Conservation (phyloP, 1,284 basidiomycete genomes). For the Cryptococcus hybrid region DNA sequence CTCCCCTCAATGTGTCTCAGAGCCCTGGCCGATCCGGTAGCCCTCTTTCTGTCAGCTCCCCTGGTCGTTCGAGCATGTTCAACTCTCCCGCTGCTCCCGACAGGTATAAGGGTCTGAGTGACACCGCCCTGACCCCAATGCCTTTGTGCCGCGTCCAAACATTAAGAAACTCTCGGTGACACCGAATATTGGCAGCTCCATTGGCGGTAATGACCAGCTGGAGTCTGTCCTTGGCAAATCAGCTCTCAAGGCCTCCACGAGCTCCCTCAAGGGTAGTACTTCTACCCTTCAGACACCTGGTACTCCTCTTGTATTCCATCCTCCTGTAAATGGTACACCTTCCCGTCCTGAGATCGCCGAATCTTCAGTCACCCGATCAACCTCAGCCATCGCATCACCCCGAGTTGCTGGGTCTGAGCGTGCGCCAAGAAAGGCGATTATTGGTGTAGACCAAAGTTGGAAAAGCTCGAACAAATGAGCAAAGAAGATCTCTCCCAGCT, state of each 20-base stretch:
- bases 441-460: constrained; percentile 75
- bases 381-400: constrained; percentile 25
- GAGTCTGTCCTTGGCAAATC: constrained; percentile 48
- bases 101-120: constrained; percentile 58
- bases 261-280: constrained; percentile 3
- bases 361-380: constrained; percentile 33
- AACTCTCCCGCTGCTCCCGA: constrained; percentile 38
- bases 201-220: constrained; percentile 35
- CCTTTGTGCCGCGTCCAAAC: constrained; percentile 70
- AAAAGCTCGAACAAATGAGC: constrained; percentile 62
- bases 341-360: constrained; percentile 2
- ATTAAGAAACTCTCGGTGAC: constrained; percentile 94
- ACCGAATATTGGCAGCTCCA: constrained; percentile 51
- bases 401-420: constrained; percentile 28
- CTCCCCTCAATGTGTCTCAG: constrained; percentile 40
- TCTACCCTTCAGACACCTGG: constrained; percentile 11
- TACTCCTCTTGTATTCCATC: constrained; percentile 19
- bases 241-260: constrained; percentile 21
- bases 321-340: constrained; percentile 7
- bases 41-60: constrained; percentile 22
- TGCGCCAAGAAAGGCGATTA: constrained; percentile 78
- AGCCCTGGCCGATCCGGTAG: constrained; percentile 38
- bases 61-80: constrained; percentile 22
- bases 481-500: constrained; percentile 69
- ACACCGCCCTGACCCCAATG: constrained; percentile 55